Evolutionary conservation across 225 moss, liverwort and hornwort species (phyloP).

Genomic region (Lunularia cruciata): DNA sequence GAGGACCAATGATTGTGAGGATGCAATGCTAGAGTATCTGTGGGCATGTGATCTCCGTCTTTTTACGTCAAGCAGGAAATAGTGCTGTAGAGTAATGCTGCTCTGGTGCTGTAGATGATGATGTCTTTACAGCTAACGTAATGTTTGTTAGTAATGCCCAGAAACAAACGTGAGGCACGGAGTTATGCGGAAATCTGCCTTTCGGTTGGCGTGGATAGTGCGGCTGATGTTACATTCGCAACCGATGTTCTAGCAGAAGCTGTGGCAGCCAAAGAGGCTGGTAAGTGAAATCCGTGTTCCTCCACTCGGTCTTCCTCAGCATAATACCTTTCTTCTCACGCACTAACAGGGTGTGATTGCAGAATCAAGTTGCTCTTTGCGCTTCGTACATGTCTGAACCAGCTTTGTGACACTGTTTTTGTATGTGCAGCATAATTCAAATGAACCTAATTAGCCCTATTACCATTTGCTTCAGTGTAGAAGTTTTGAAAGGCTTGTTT

Average conservation of each 20-base stretch:
- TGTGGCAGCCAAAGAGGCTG: conserved; percentile 82
- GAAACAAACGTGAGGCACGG: conserved; percentile 77
- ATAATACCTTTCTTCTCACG: too few species aligned
- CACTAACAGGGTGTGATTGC: too few species aligned
- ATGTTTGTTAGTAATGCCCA: conserved; percentile 24
- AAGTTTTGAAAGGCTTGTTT: too few species aligned
- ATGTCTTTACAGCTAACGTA: background rate
- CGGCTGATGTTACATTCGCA: conserved; percentile 79
- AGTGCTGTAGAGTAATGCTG: background rate
- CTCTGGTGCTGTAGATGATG: background rate
- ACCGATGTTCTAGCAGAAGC: conserved; percentile 97
- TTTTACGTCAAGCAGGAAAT: background rate
- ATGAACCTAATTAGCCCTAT: too few species aligned
- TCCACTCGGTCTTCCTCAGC: too few species aligned
- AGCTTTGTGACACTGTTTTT: too few species aligned
- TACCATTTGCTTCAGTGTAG: too few species aligned
- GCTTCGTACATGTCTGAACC: too few species aligned
- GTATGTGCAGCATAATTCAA: too few species aligned
- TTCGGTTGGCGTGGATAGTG: conserved; percentile 84
- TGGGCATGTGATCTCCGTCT: background rate
- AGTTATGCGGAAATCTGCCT: conserved; percentile 91
- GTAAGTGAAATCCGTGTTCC: conserved; percentile 27
- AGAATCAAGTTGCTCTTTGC: too few species aligned
- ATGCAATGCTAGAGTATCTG: background rate
- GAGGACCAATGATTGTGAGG: background rate